Conservation (phyloP, 176 grass and related monocot genomes). For the Luzula sylvatica region DNA sequence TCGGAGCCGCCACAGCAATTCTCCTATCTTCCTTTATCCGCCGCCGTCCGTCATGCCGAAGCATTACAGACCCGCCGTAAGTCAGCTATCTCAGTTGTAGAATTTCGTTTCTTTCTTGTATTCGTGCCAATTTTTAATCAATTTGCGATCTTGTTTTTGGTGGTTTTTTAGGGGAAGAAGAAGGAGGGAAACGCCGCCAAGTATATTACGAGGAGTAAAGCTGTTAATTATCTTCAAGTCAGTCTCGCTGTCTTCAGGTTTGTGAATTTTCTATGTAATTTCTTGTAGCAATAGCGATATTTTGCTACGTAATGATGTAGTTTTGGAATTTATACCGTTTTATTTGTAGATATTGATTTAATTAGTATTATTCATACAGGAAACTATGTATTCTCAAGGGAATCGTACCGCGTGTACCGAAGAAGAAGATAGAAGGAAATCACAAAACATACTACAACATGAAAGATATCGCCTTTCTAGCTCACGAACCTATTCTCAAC, state of each 20-base stretch:
- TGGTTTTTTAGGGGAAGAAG: conserved; percentile 59
- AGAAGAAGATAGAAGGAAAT: conserved; percentile 95
- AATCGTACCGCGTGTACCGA: conserved; percentile 65
- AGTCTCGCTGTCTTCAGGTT: conserved; percentile 74
- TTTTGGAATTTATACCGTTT: neutral
- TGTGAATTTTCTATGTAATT: neutral
- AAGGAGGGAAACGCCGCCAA: conserved; percentile 95
- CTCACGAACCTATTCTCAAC: conserved; percentile 67
- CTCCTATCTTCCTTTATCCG: neutral
- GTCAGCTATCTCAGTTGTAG: neutral
- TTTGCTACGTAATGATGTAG: neutral
- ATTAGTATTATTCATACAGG: conserved; percentile 26
- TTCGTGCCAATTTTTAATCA: neutral
- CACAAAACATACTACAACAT: conserved; percentile 94
- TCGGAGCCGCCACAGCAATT: neutral
- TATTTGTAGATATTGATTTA: neutral
- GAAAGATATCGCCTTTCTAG: conserved; percentile 77
- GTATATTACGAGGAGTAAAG: conserved; percentile 92
- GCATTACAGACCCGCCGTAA: conserved; percentile 76
- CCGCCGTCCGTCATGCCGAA: conserved; percentile 53
- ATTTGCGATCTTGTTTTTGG: neutral
- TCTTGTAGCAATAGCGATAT: neutral
- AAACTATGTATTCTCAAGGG: conserved; percentile 99
- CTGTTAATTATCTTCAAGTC: conserved; percentile 69
- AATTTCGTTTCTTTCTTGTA: neutral